Percentiles rank a stretch among this genome's conserved stretches.
These are phyloP conservation scores for Mycena metata DNA, from an alignment of 768 basidiomycete species.

Conservation along the genomic window DNA sequence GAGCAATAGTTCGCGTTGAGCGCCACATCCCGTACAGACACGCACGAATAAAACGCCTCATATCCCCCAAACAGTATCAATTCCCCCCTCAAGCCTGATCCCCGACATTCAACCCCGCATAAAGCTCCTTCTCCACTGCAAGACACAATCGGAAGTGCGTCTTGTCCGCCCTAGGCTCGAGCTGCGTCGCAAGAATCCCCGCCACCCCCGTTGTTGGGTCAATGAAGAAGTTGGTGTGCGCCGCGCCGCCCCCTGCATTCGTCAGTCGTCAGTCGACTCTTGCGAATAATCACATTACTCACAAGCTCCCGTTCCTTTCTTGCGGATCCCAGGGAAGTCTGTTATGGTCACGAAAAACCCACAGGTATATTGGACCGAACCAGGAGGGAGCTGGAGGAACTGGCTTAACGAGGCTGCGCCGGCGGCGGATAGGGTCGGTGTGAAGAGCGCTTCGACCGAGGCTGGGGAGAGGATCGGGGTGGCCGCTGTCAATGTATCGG, in stretches of 20 bases:
- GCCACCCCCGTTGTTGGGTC: conserved; percentile 27
- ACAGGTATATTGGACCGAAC: conserved; percentile 10
- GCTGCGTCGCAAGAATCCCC: conserved; percentile 25
- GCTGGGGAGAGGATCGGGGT: conserved; percentile 19
- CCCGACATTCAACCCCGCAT: not conserved
- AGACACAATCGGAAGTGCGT: not conserved
- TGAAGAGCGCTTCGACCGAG: conserved; percentile 21
- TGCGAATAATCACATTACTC: not conserved
- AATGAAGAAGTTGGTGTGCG: conserved; percentile 19
- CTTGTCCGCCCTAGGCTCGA: conserved; percentile 5
- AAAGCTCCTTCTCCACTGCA: conserved; percentile 21
- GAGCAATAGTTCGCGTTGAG: no score
- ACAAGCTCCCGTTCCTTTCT: conserved; percentile 24
- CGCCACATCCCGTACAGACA: no score
- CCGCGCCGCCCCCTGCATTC: conserved; percentile 34
- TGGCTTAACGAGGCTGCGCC: not conserved
- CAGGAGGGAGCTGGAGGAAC: conserved; percentile 3
- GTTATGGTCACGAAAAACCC: conserved; percentile 14
- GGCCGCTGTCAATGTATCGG: conserved; percentile 13
- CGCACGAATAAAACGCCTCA: no score
- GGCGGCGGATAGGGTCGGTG: conserved; percentile 4
- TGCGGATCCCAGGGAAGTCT: conserved; percentile 16
- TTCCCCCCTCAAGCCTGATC: no score
- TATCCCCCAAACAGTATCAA: no score
- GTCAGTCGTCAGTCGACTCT: no score